Base-by-base conservation (phyloP, 805 yeast species). In the Pichia cabralensis region DNA sequence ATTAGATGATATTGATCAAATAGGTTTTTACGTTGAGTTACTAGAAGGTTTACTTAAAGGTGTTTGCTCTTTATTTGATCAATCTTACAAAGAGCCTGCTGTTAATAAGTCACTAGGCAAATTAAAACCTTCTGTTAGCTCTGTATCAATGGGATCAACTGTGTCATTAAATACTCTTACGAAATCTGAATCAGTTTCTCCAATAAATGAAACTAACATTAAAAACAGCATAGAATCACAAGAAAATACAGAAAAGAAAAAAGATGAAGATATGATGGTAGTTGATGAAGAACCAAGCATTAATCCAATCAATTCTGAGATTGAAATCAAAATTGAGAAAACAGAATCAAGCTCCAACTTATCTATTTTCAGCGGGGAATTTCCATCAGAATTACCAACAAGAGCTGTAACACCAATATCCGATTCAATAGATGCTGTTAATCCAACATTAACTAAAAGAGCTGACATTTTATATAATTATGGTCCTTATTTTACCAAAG, bases 51-150 rank as follows among this genome's bases (percentile, higher is more conserved):
- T 41, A 21, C 44, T 80, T 4, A 73, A 88, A 27, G 95, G 96
- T 18, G 60, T 74, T 8, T 70, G 94, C 22, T 64, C 69, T 28
- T 58, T 86, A 24, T 72, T 82, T 46, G 95, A 85, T 50, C 83
- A 94, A 0, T 74, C 76, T 11, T 80, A 42, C 29, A 41, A 35
- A 17, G 34, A 41, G 4, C 38, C 39, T 8, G n/a, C 38, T 1
- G 26, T 26, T 10, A 33, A 21, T 31, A 27, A 42, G 22, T 32
- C 34, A 33, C 13, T 35, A 16, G 26, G 36, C 9, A 30, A 35
- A 16, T 10, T 39, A 10, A 22, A 12, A 26, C 3, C 26, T 19
- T 5, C 30, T 25, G 8, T 13, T 17, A 22, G 28, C n/a, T 28
- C 39, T 1, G 14, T 40, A 1, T 40, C 47, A 6, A n/a, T 6